A percentile compares a stretch with the other conserved stretches of the same genome.
Evolutionary conservation across 139 green algal species (phyloP).

Genomic region (Eudorina sp.): DNA sequence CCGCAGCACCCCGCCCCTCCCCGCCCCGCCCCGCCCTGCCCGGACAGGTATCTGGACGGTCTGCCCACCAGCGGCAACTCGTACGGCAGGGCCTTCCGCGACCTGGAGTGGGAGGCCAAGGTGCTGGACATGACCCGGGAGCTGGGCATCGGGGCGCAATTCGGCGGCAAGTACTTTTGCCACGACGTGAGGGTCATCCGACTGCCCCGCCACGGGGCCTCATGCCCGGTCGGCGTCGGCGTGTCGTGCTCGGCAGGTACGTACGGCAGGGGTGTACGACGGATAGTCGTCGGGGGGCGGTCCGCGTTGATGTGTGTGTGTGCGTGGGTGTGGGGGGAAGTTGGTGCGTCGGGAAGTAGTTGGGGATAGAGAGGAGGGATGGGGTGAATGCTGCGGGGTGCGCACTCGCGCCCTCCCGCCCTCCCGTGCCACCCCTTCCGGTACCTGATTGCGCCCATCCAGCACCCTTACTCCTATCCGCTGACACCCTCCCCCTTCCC

Average conservation of each 20-base stretch:
- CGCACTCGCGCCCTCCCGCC: no score
- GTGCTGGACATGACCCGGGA: constrained; percentile 56
- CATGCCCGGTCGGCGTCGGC: constrained; percentile 63
- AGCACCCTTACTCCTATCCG: no score
- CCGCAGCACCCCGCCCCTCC: not conserved
- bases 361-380: no score
- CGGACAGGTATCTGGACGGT: constrained; percentile 56
- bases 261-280: no score
- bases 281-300: no score
- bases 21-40: not conserved
- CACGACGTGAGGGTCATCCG: constrained; percentile 67
- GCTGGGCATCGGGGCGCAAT: constrained; percentile 54
- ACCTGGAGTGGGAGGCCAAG: constrained; percentile 65
- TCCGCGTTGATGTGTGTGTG: no score
- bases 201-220: constrained; percentile 61
- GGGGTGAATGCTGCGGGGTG: no score
- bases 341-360: no score
- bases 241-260: constrained; percentile 66
- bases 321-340: no score
- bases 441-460: no score
- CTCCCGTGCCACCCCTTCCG: no score
- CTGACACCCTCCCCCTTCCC: not conserved
- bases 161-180: constrained; percentile 71
- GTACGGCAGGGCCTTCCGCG: constrained; percentile 58
- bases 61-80: constrained; percentile 60